Base-by-base conservation (phyloP, 495 filamentous ascomycete species). In the Penicillium malachiteum region DNA sequence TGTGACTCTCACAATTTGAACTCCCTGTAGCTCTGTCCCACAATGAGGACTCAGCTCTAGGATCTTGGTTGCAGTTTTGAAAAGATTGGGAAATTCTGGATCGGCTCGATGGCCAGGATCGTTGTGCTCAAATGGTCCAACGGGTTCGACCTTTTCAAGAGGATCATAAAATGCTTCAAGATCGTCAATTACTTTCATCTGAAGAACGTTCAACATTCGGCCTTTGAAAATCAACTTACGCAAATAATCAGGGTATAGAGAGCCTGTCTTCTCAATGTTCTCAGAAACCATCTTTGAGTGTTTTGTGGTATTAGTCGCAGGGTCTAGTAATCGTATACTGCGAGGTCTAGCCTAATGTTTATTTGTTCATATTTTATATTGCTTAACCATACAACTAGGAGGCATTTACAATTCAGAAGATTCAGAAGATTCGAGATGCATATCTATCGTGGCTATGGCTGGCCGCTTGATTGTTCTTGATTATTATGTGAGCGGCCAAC, bases 121-220 rank as follows among this genome's bases (percentile, higher is more conserved):
- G n/a, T 39, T 18, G 33, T 39, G 34, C 35, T 50, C 48, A 30
- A 51, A 51, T 7, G 49, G 38, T 0, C 49, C 49, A 21, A 51
- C 49, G 8, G 21, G 14, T 33, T 51, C 49, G n/a, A 51, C 49
- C 38, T 51, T 51, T 33, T 51, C 49, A 1, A 51, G 49, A 11
- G 49, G 49, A 16, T 51, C 49, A 18, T 51, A 51, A 14, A 51
- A 51, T 7, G 49, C 49, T 51, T n/a, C n/a, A n/a, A n/a, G n/a
- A n/a, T n/a, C n/a, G n/a, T n/a, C n/a, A n/a, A n/a, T n/a, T n/a
- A n/a, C n/a, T n/a, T n/a, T n/a, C n/a, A n/a, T n/a, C n/a, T n/a
- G n/a, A n/a, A n/a, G n/a, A n/a, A n/a, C n/a, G n/a, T n/a, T n/a
- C n/a, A n/a, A n/a, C n/a, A n/a, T 2, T 51, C 7, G 16, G 3